These are phyloP conservation scores for Ophiobolus disseminans DNA, from an alignment of 2,329 filamentous ascomycete species.

Conservation along the genomic window DNA sequence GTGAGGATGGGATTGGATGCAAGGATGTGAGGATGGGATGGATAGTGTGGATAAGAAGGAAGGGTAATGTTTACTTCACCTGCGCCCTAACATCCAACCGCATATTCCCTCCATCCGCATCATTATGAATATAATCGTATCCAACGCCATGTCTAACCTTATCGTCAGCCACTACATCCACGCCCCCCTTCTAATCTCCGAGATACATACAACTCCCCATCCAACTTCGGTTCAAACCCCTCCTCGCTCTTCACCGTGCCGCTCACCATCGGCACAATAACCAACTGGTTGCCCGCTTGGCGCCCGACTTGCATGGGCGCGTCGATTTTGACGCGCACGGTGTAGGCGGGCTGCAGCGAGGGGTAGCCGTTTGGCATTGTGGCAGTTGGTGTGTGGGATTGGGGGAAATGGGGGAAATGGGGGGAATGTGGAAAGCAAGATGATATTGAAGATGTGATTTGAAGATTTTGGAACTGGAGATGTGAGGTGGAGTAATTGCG, in stretches of 20 bases:
- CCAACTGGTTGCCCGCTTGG: slow-evolving; percentile 29
- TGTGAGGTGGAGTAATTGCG: not conserved
- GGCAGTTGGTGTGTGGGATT: too few relatives aligned
- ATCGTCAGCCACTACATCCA: not conserved
- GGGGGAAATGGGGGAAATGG: too few relatives aligned
- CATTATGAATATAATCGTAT: slow-evolving; percentile 45
- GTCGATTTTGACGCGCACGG: slow-evolving; percentile 38
- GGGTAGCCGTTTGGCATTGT: slow-evolving; percentile 34
- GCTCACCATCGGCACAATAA: slow-evolving; percentile 39
- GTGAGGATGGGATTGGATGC: not conserved
- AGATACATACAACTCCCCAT: slow-evolving; percentile 31
- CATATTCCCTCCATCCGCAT: slow-evolving; percentile 35
- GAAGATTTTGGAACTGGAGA: not conserved
- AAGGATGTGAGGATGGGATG: not conserved
- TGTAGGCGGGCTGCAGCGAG: slow-evolving; percentile 39
- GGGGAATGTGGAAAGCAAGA: too few relatives aligned
- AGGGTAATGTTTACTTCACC: slow-evolving; percentile 25
- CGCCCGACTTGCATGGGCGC: slow-evolving; percentile 35
- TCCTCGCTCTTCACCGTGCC: slow-evolving; percentile 41
- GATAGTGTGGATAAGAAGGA: not conserved
- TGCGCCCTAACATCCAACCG: slow-evolving; percentile 37
- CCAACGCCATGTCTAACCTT: slow-evolving; percentile 34
- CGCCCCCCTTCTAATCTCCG: not conserved
- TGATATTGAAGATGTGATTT: not conserved
- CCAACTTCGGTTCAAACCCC: slow-evolving; percentile 36